A percentile compares a stretch with the other conserved stretches of the same genome.
phyloP scores from a whole-genome alignment of 164 flowering plant genomes.

The Berberis vulgaris region DNA sequence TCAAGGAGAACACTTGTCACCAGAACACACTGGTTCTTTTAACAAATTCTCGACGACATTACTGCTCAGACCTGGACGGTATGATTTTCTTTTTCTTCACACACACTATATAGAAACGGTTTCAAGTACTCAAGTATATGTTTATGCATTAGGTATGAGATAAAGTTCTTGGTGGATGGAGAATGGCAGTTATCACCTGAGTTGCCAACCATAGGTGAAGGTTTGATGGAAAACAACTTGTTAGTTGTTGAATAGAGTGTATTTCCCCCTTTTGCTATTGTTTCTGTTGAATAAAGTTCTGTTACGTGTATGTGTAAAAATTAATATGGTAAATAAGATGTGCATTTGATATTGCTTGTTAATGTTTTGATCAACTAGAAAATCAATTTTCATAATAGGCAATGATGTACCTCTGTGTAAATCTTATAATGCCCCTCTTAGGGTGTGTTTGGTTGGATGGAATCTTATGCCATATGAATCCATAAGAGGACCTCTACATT shows the following conservation, averaged over 20 bases:
- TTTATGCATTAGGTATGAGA: slow-evolving; percentile 51
- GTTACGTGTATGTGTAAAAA: too few species aligned
- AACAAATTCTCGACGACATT: slow-evolving; percentile 64
- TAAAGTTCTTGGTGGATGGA: slow-evolving; percentile 91
- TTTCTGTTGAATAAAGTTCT: not conserved
- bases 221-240: slow-evolving; percentile 62
- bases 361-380: too few species aligned
- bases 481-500: too few species aligned
- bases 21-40: slow-evolving; percentile 65
- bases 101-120: not conserved
- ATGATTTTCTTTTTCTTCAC: slow-evolving; percentile 3
- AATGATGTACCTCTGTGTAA: too few species aligned
- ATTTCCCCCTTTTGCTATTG: not conserved
- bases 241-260: slow-evolving; percentile 51
- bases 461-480: too few species aligned
- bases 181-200: slow-evolving; percentile 89
- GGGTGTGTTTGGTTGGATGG: too few species aligned
- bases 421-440: too few species aligned
- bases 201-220: slow-evolving; percentile 71
- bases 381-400: too few species aligned
- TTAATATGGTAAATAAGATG: too few species aligned
- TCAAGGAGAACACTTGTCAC: slow-evolving; percentile 79
- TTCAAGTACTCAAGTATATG: not conserved
- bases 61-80: slow-evolving; percentile 93
- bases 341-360: too few species aligned